phyloP scores from a whole-genome alignment of 768 basidiomycete species.

The Strobilomyces dryophilus region DNA sequence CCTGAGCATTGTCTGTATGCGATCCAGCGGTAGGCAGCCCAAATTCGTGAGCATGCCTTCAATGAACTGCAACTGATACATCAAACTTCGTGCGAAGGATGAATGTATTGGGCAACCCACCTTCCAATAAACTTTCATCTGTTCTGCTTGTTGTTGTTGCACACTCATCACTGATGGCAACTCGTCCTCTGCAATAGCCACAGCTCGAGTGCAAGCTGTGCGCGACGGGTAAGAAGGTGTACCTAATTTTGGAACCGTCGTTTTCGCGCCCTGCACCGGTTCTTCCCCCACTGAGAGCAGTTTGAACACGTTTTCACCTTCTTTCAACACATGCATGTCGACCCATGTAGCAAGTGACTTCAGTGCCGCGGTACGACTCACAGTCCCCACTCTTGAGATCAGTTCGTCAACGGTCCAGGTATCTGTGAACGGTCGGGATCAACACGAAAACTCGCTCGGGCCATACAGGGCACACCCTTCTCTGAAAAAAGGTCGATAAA shows the following conservation, averaged over 20 bases:
- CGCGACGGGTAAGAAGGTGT: background rate
- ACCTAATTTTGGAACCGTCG: slow-evolving; percentile 25
- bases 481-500: slow-evolving; percentile 83
- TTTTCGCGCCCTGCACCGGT: slow-evolving; percentile 24
- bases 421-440: slow-evolving; percentile 35
- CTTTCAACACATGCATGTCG: slow-evolving; percentile 75
- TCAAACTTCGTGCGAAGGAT: background rate
- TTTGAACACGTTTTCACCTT: slow-evolving; percentile 56
- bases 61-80: slow-evolving; percentile 55
- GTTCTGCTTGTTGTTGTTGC: slow-evolving; percentile 77
- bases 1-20: slow-evolving; percentile 87
- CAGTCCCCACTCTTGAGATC: slow-evolving; percentile 54
- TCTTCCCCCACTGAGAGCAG: slow-evolving; percentile 63
- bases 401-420: slow-evolving; percentile 72
- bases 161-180: slow-evolving; percentile 47
- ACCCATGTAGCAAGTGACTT: slow-evolving; percentile 84
- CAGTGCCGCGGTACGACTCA: slow-evolving; percentile 60
- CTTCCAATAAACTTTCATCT: slow-evolving; percentile 90
- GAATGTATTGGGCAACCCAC: slow-evolving; percentile 32
- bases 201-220: background rate
- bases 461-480: slow-evolving; percentile 41
- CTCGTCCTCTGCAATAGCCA: slow-evolving; percentile 41
- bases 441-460: background rate
- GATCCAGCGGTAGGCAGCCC: slow-evolving; percentile 65
- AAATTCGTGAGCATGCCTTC: slow-evolving; percentile 91